Conservation (phyloP, 2,329 filamentous ascomycete species). For the Hymenoscyphus linearis region DNA sequence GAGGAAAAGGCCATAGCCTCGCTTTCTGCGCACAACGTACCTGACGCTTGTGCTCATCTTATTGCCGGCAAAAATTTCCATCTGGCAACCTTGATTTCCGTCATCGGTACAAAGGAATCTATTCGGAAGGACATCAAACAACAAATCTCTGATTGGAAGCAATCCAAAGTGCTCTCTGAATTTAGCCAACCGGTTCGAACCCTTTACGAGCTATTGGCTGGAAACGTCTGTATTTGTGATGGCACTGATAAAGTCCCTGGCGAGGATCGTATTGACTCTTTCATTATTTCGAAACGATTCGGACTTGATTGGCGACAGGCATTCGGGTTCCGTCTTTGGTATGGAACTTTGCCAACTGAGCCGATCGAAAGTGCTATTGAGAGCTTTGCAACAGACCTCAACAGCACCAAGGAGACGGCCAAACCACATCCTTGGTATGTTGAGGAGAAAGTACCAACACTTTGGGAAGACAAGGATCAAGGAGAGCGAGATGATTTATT, state of each 20-base stretch:
- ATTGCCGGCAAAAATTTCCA: conserved; percentile 72
- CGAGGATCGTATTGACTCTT: conserved; percentile 76
- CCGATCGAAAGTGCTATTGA: conserved; percentile 67
- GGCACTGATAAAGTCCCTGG: conserved; percentile 67
- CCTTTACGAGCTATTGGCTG: conserved; percentile 82
- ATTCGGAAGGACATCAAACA: conserved; percentile 69
- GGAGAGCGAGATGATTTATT: conserved; percentile 68
- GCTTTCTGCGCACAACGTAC: conserved; percentile 71
- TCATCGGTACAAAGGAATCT: conserved; percentile 68
- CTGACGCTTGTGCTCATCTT: conserved; percentile 77
- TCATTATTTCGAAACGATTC: conserved; percentile 79
- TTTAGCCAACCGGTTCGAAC: conserved; percentile 79
- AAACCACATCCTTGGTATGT: conserved; percentile 68
- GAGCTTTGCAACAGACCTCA: conserved; percentile 68
- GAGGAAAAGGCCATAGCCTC: conserved; percentile 83
- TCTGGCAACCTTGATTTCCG: conserved; percentile 76
- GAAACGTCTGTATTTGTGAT: conserved; percentile 78
- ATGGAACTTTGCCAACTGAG: conserved; percentile 64
- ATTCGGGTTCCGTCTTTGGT: conserved; percentile 89
- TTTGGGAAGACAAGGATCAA: conserved; percentile 56
- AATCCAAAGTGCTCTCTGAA: conserved; percentile 78
- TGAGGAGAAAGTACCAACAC: conserved; percentile 50
- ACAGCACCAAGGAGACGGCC: conserved; percentile 61
- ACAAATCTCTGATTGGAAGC: conserved; percentile 80
- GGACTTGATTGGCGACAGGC: conserved; percentile 88